Conservation (phyloP, 2,329 filamentous ascomycete species). For the Chaetomium sp. region DNA sequence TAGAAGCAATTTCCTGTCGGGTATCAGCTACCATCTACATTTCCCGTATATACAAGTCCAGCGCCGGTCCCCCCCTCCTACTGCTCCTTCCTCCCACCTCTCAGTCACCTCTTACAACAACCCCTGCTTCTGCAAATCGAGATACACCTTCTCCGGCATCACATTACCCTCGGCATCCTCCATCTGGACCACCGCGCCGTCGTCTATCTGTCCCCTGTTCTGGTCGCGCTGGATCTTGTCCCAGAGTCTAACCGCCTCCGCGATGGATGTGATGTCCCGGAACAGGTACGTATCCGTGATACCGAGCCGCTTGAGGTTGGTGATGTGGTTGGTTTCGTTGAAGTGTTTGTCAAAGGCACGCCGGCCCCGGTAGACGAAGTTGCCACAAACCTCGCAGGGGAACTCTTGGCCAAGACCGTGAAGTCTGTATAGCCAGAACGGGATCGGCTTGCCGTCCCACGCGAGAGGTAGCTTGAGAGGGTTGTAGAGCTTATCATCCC, state of each 20-base stretch:
- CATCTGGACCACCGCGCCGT: conserved; percentile 93
- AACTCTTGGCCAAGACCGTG: conserved; percentile 96
- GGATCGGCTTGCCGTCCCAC: conserved; percentile 98
- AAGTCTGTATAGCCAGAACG: conserved; percentile 97
- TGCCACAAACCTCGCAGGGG: conserved; percentile 93
- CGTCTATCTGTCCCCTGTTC: conserved; percentile 73
- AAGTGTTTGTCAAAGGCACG: conserved; percentile 98
- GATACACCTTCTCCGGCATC: conserved; percentile 98
- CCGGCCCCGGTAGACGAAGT: conserved; percentile 98
- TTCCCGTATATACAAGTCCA: conserved; percentile 14
- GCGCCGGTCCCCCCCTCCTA: not conserved
- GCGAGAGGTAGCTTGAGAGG: conserved; percentile 92
- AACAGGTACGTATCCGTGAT: conserved; percentile 91
- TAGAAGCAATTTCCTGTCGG: conserved; percentile 13
- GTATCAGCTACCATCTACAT: conserved; percentile 28
- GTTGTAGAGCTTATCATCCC: conserved; percentile 92
- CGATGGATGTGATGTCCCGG: conserved; percentile 89
- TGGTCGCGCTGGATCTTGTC: conserved; percentile 88
- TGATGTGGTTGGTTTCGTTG: conserved; percentile 89
- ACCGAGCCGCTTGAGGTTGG: conserved; percentile 89
- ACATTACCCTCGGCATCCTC: conserved; percentile 97
- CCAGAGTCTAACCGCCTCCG: conserved; percentile 86
- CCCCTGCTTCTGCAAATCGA: conserved; percentile 91
- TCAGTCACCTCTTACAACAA: conserved; percentile 56
- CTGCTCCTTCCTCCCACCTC: no score